A percentile compares a stretch with the other conserved stretches of the same genome.
Evolutionary conservation across 768 basidiomycete genomes (phyloP).

Genomic region (Leucogyrophana mollusca): DNA sequence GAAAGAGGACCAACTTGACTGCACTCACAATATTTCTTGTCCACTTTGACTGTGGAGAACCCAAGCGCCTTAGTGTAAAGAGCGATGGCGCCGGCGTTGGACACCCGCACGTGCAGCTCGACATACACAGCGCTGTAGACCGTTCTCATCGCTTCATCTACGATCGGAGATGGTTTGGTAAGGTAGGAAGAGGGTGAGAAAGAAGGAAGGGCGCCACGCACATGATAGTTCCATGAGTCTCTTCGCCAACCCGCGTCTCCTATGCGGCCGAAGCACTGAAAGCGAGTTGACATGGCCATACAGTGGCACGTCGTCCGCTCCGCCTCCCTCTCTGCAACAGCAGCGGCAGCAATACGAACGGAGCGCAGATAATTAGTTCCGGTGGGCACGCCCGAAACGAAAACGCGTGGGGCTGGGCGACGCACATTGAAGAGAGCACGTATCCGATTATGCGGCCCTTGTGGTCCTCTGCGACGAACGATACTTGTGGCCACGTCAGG

Average conservation of each 20-base stretch:
- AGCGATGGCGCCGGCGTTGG: constrained; percentile 20
- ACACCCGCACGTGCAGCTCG: constrained; percentile 27
- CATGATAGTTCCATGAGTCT: constrained; percentile 24
- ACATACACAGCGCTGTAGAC: constrained; percentile 17
- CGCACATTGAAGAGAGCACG: constrained; percentile 55
- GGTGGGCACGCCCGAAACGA: too few relatives aligned
- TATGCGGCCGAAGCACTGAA: constrained; percentile 24
- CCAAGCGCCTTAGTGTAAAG: constrained; percentile 26
- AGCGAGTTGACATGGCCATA: constrained; percentile 24
- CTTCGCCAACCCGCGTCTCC: constrained; percentile 26
- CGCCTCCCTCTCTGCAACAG: too few relatives aligned
- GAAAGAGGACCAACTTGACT: neutral
- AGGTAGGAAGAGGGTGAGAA: too few relatives aligned
- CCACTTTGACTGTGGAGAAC: constrained; percentile 14
- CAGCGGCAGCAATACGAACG: too few relatives aligned
- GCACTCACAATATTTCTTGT: constrained; percentile 23
- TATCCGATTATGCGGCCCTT: constrained; percentile 52
- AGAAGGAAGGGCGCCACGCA: constrained; percentile 8
- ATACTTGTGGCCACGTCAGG: constrained; percentile 51
- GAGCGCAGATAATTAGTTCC: too few relatives aligned
- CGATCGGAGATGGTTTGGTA: neutral
- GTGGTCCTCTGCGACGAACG: constrained; percentile 52
- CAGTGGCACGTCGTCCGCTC: too few relatives aligned
- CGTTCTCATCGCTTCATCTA: constrained; percentile 25
- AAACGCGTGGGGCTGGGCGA: neutral